Evolutionary conservation across 2,329 filamentous ascomycete genomes (phyloP).

Genomic region (Aschersonia sp.): DNA sequence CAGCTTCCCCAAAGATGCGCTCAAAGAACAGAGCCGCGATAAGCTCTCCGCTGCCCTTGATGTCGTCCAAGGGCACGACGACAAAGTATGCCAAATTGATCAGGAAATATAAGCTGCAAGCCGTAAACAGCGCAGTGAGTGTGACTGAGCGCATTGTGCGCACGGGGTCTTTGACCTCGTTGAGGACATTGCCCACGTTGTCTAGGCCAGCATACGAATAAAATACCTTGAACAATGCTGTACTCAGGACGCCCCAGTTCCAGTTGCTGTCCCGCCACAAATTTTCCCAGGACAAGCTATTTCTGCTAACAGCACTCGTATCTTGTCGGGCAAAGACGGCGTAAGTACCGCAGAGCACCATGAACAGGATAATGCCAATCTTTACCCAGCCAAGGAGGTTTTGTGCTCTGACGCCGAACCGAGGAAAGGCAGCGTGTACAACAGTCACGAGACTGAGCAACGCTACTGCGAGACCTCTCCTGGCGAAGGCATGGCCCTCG

Average conservation of each 20-base stretch:
- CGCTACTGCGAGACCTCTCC: constrained; percentile 41
- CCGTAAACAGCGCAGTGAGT: constrained; percentile 42
- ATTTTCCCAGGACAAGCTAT: constrained; percentile 21
- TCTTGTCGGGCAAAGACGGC: constrained; percentile 32
- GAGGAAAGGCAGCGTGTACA: constrained; percentile 43
- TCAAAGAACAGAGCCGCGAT: constrained; percentile 56
- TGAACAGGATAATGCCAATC: constrained; percentile 42
- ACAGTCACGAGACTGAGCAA: constrained; percentile 42
- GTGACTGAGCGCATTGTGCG: constrained; percentile 2
- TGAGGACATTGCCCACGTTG: constrained; percentile 44
- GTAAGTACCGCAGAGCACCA: constrained; percentile 45
- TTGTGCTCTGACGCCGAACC: constrained; percentile 43
- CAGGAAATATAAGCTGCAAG: constrained; percentile 30
- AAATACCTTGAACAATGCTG: constrained; percentile 52
- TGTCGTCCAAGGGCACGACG: constrained; percentile 52
- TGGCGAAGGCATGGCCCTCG: constrained; percentile 29
- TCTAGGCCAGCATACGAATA: constrained; percentile 54
- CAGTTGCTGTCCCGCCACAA: constrained; percentile 53
- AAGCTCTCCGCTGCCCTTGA: constrained; percentile 50
- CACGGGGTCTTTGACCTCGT: constrained; percentile 3
- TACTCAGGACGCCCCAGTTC: constrained; percentile 54
- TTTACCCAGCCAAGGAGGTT: constrained; percentile 50
- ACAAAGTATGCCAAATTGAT: constrained; percentile 1
- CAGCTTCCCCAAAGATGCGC: constrained; percentile 40
- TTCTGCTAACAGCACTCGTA: constrained; percentile 3